A percentile compares a stretch with the other conserved stretches of the same genome.
phyloP scores from a whole-genome alignment of 140 eudicot species.

The Cichorium intybus region DNA sequence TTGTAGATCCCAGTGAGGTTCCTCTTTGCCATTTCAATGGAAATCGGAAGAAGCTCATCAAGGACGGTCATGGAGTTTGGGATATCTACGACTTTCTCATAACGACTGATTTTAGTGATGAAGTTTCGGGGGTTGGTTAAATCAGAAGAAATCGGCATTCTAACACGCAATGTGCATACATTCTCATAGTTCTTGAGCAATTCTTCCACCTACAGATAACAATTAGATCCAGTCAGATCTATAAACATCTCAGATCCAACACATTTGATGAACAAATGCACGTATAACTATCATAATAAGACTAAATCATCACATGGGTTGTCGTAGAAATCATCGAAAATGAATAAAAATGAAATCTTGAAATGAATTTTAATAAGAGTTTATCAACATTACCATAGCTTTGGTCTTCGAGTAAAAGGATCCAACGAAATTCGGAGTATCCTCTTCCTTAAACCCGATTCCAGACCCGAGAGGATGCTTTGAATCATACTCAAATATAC shows the following conservation, averaged over 20 bases:
- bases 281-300: not conserved
- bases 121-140: constrained; percentile 53
- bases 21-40: constrained; percentile 54
- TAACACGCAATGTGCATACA: constrained; percentile 52
- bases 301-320: not conserved
- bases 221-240: not conserved
- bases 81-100: constrained; percentile 47
- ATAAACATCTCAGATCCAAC: not conserved
- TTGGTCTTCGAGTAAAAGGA: constrained; percentile 53
- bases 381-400: constrained; percentile 36
- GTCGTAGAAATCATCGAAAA: not conserved
- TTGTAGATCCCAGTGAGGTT: constrained; percentile 51
- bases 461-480: constrained; percentile 39
- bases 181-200: constrained; percentile 45
- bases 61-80: constrained; percentile 63
- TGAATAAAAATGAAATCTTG: not conserved
- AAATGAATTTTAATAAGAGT: not conserved
- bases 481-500: constrained; percentile 46
- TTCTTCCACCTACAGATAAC: constrained; percentile 39
- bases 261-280: not conserved
- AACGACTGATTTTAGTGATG: constrained; percentile 43
- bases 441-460: constrained; percentile 44
- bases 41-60: constrained; percentile 53
- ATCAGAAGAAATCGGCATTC: constrained; percentile 58
- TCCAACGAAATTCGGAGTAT: constrained; percentile 41